These are phyloP conservation scores for Kalaharituber pfeilii DNA, from an alignment of 2,329 filamentous ascomycete species.

Conservation along the genomic window DNA sequence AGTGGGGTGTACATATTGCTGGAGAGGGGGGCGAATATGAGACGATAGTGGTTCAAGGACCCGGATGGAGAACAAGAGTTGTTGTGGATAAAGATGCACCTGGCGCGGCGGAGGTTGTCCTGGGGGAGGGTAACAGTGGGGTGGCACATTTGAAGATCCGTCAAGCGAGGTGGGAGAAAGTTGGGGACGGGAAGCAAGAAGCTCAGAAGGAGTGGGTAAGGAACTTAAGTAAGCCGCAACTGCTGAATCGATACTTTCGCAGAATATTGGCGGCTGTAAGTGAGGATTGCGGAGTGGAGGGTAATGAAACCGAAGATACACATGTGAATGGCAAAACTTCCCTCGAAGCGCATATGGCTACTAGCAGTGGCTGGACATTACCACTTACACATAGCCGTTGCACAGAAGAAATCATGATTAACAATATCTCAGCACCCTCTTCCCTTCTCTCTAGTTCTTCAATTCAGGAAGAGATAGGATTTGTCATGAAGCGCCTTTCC, in stretches of 20 bases:
- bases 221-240: conserved; percentile 35
- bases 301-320: neutral
- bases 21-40: conserved; percentile 96
- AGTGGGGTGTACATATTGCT: conserved; percentile 39
- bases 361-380: neutral
- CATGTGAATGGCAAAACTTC: neutral
- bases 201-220: conserved; percentile 19
- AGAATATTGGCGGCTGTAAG: conserved; percentile 24
- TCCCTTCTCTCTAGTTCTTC: too few species aligned
- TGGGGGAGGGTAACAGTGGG: conserved; percentile 43
- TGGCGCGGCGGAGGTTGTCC: conserved; percentile 39
- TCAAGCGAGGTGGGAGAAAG: conserved; percentile 38
- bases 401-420: conserved; percentile 1
- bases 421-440: neutral
- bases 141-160: conserved; percentile 52
- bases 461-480: neutral
- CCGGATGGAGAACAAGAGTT: conserved; percentile 46
- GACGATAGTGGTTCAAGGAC: conserved; percentile 73
- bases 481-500: neutral
- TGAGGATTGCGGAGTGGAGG: neutral
- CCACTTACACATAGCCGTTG: neutral
- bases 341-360: neutral
- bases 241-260: conserved; percentile 49
- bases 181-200: conserved; percentile 24
- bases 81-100: conserved; percentile 39